Evolutionary conservation across 768 basidiomycete genomes (phyloP), one percentile per base, ranked within the genome.

Genomic region (Cystofilobasidium bisporidii): DNA sequence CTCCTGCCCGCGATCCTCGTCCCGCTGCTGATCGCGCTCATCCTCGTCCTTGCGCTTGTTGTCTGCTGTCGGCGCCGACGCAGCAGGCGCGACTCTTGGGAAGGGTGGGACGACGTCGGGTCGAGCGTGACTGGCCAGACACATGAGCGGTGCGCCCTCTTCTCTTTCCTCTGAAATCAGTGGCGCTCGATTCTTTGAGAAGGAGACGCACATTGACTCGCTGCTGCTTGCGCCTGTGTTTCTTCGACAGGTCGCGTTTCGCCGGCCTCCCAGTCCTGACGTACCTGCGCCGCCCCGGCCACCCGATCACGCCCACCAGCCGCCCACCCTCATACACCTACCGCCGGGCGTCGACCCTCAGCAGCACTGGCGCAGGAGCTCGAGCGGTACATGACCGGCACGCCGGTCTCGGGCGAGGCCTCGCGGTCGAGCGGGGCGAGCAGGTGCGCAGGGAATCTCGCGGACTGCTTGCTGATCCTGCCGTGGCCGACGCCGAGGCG

Each of bases 241-340:
- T 8, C 6, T 17, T n/a, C 14, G n/a, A 17, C 47, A 24, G 9
- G 10, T 15, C 10, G n/a, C 47, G 47, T n/a, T 48, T 48, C 14
- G 22, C 22, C 20, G 47, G 47, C 47, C 4, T 48, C 4, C 47
- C 47, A 3, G n/a, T 48, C 47, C 47, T 48, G 20, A 4, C 47
- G n/a, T 48, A 48, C n/a, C 47, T 48, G 4, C 47, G n/a, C 47
- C 47, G 47, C 47, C 8, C 47, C 8, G 5, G 4, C 47, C 47
- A 24, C n/a, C 2, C 47, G 20, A 22, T n/a, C 4, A n/a, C 47
- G 12, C 17, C 47, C 10, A 15, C 43, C 43, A 43, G 43, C n/a
- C 47, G 47, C 47, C 47, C 47, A n/a, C 47, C 47, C 22, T 48
- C 47, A 17, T 48, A 48, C 47, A n/a, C 47, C 22, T 48, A 48